Base-by-base conservation (phyloP, 2,329 filamentous ascomycete genomes). In the Sporothrix phasma region DNA sequence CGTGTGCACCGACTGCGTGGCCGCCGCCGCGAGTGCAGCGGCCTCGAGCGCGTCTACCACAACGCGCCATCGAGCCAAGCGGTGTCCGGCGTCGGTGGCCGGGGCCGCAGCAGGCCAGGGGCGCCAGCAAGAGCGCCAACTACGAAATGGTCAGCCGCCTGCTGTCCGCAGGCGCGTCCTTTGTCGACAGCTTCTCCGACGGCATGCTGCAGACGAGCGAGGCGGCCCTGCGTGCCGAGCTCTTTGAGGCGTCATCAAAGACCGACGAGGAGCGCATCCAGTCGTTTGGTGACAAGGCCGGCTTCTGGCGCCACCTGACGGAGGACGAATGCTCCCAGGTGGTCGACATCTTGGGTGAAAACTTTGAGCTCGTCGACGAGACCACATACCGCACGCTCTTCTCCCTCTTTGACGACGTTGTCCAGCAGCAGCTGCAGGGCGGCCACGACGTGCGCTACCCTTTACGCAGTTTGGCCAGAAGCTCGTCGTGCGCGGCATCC, bases 21-120 rank as follows among this genome's bases (percentile, higher is more conserved):
- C 90, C 3, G 86, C 89, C 2, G 82, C 97, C 83, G 93, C 67
- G 85, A 88, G 70, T 96, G 90, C 76, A 94, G 87, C 73, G 80
- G 82, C 56, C 77, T 93, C 17, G 94, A 99, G 74, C 78, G 85
- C 5, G 80, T 96, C 11, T 83, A 83, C 68, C 82, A 92, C 70
- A 97, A 96, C 69, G 75, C 80, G 0, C 72, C 77, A 1, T 71
- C 75, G 5, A 39, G n/a, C 31, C 51, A 56, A 0, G 78, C 85
- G 0, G 26, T 34, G 1, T 31, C 51, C 5, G 17, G 37, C 19
- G 37, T 56, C 24, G 51, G 31, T 39, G 19, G 51, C 11, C 10
- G 51, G n/a, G 34, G 31, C 3, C 31, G 26, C 47, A 31, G 51
- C 10, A 39, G 31, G 31, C 31, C 5, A 24, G n/a, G 17, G 29